Conservation (phyloP, 345 rosid genomes). For the Trapa incisa region DNA sequence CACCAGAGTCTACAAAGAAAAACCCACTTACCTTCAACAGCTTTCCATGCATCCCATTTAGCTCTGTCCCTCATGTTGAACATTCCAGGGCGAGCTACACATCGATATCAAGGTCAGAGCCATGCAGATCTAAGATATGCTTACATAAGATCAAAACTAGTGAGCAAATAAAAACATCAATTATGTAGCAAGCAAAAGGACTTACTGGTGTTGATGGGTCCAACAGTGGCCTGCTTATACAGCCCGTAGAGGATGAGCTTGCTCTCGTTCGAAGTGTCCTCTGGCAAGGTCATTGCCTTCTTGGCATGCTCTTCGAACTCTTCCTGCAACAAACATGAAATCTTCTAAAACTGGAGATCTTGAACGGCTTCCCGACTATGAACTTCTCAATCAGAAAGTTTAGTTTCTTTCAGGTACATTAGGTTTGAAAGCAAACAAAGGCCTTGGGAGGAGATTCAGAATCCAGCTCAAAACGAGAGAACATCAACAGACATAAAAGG, state of each 20-base stretch:
- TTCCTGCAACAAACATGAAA: slow-evolving; percentile 31
- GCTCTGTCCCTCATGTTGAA: slow-evolving; percentile 69
- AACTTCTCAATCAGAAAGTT: too few species aligned
- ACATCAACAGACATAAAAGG: neutral
- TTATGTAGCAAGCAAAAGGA: neutral
- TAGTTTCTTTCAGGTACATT: too few species aligned
- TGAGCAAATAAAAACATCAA: neutral
- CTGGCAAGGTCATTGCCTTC: slow-evolving; percentile 50
- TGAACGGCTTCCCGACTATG: too few species aligned
- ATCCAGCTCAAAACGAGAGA: neutral
- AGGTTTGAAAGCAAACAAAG: too few species aligned
- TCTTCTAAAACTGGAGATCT: too few species aligned
- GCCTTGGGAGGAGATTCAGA: neutral
- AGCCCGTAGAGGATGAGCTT: slow-evolving; percentile 75
- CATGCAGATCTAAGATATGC: neutral
- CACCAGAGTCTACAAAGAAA: neutral
- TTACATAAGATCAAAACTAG: too few species aligned
- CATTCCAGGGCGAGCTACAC: slow-evolving; percentile 80
- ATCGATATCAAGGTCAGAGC: neutral
- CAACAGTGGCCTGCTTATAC: slow-evolving; percentile 69
- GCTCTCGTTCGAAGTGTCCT: slow-evolving; percentile 44
- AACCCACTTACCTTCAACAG: slow-evolving; percentile 57
- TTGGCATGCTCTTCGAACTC: slow-evolving; percentile 14
- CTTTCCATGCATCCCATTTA: slow-evolving; percentile 99
- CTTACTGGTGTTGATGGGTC: slow-evolving; percentile 67